Conservation (phyloP, 345 rosid species). For the Ceriops tagal region DNA sequence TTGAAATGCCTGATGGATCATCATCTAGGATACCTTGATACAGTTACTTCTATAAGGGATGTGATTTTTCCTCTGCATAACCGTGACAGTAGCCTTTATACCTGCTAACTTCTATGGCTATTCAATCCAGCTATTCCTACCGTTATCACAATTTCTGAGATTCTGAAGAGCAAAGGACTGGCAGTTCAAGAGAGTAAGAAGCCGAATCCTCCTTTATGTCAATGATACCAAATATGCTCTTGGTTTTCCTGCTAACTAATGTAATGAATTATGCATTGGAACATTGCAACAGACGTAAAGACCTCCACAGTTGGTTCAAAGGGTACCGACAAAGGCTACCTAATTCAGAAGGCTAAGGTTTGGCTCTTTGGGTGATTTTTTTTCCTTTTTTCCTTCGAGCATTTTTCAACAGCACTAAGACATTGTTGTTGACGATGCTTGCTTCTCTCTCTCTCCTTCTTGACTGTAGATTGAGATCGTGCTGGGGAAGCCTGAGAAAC, state of each 20-base stretch:
- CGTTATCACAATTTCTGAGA: slow-evolving; percentile 35
- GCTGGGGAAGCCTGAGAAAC: slow-evolving; percentile 29
- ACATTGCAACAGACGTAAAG: slow-evolving; percentile 20
- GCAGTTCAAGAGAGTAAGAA: slow-evolving; percentile 25
- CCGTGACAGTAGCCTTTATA: no score
- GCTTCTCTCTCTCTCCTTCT: background rate
- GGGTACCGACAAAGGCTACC: slow-evolving; percentile 16
- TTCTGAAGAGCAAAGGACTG: slow-evolving; percentile 31
- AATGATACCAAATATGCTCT: background rate
- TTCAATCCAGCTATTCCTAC: slow-evolving; percentile 34
- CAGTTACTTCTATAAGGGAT: no score
- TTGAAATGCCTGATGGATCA: no score
- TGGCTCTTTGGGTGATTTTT: background rate
- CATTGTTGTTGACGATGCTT: no score
- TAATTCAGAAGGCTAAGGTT: slow-evolving; percentile 33
- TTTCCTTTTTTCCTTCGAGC: background rate
- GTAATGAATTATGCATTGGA: background rate
- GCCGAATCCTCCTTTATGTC: background rate
- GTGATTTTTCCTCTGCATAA: no score
- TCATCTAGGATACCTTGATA: no score
- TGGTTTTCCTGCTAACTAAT: background rate
- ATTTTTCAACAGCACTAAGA: background rate
- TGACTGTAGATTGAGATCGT: slow-evolving; percentile 31
- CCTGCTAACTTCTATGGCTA: background rate
- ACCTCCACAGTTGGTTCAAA: slow-evolving; percentile 20